Base-by-base conservation (phyloP, 768 basidiomycete species). In the Tremella yokohamensis region DNA sequence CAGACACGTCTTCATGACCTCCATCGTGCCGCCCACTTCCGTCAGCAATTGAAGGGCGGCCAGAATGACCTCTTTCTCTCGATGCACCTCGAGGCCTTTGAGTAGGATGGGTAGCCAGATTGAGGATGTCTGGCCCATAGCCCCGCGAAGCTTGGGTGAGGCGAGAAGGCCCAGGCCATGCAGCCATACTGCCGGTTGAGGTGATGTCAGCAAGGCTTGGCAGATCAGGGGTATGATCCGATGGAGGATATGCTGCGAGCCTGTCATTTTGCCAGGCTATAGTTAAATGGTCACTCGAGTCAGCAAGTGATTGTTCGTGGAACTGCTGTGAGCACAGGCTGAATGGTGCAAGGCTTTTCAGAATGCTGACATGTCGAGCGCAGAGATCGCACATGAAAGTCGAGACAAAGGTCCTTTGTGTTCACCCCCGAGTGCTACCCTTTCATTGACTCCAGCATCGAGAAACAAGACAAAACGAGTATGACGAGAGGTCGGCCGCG, bases 211-310 rank as follows among this genome's bases (percentile, higher is more conserved):
- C 18, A 72, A 51, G 6, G 65, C 70, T 49, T 72, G 70, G 37
- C 65, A 72, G 40, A 72, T 65, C 15, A 72, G 57, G 8, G 70
- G 70, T 20, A 72, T 62, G 60, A 72, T 72, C n/a, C 68, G 61
- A 40, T 68, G 68, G 8, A 62, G 56, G 53, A 72, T 65, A 45
- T 64, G 68, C 19, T 72, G 66, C 9, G 64, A 59, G 15, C 59
- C 38, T n/a, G 62, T 61, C 69, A 70, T 70, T 19, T 42, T 20
- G 42, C 19, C 19, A n/a, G n/a, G n/a, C 16, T 12, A 34, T 11
- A n/a, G 29, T 6, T 11, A 34, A 34, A 11, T 34, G 29, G 11
- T 34, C 29, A 11, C 11, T 6, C 29, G 29, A 34, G 29, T 34
- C 29, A 11, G 29, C 11, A 11, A 34, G 29, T 34, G 11, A 11